Base-by-base conservation (phyloP, 371 early-diverging fungal genomes). In the Saksenaea vasiformis region DNA sequence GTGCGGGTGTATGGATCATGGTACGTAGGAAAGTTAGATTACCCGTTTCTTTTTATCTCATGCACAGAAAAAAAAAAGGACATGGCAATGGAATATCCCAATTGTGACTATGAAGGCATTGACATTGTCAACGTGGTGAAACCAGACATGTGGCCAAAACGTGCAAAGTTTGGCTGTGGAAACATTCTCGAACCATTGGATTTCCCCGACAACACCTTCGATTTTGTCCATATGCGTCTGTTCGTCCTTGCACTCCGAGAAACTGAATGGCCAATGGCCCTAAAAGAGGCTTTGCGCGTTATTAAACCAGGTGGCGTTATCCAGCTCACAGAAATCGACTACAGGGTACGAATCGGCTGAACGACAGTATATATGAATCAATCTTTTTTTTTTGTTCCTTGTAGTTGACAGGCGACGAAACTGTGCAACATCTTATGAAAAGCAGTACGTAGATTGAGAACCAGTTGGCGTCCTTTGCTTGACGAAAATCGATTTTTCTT, bases 31-130 rank as follows among this genome's bases (percentile, higher is more conserved):
- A 10, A 59, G 13, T 34, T 5, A 27, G 28, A 17, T 27, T 14
- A 57, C 7, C 39, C 58, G 24, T 28, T 51, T 22, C 17, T 14
- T 55, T 28, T 55, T 44, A 1, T 24, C 26, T 35, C 28, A 17
- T 26, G 19, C 47, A 7, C 31, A 31, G 31, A 7, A 7, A 61
- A 51, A 55, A 17, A 36, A 13, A 54, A 72, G 60, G 85, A 84
- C 54, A 82, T 82, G 78, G 76, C 83, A 9, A 71, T 73, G n/a
- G 79, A 82, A 55, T 76, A 72, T 60, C 81, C 83, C 15, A 61
- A 64, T 19, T 65, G 77, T 2, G 69, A 78, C 7, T 72, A 80
- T 51, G 64, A 66, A 22, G 85, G 81, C 10, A 64, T 84, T 8
- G 83, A 85, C 59, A 68, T 77, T 59, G 67, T 71, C 1, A 34